phyloP scores from a whole-genome alignment of 1,284 basidiomycete genomes.

The Salmacisia buchloeana region DNA sequence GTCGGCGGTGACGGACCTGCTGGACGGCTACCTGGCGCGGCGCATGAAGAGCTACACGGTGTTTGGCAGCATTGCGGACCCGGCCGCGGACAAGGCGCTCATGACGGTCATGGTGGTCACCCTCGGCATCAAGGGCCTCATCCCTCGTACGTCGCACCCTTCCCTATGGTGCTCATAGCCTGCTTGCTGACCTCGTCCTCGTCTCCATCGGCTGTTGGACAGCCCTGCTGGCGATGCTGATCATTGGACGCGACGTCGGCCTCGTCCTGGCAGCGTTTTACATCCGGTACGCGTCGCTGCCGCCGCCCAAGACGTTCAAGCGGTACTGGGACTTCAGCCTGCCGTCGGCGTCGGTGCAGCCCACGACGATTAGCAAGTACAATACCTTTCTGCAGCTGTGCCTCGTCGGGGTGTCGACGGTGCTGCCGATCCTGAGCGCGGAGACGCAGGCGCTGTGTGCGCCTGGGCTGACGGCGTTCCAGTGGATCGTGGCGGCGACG shows the following conservation, averaged over 20 bases:
- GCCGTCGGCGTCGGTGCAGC: constrained; percentile 85
- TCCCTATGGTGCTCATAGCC: neutral
- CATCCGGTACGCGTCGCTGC: constrained; percentile 83
- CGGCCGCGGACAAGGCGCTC: constrained; percentile 90
- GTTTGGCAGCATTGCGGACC: constrained; percentile 88
- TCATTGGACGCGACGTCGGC: constrained; percentile 81
- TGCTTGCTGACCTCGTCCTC: neutral
- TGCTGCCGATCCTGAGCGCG: constrained; percentile 69
- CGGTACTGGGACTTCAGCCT: constrained; percentile 94
- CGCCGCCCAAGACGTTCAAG: constrained; percentile 78
- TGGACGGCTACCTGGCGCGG: constrained; percentile 84
- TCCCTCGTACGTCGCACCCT: constrained; percentile 63
- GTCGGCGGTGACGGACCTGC: constrained; percentile 83
- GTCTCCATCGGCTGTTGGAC: too few relatives aligned
- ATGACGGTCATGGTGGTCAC: constrained; percentile 91
- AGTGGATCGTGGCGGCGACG: constrained; percentile 77
- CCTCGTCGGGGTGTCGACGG: constrained; percentile 80
- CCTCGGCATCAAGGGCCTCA: constrained; percentile 70
- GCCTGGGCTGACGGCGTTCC: constrained; percentile 52
- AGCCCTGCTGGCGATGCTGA: constrained; percentile 79
- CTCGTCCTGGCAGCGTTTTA: constrained; percentile 87
- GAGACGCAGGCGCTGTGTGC: constrained; percentile 14
- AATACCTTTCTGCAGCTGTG: constrained; percentile 89
- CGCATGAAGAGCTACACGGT: constrained; percentile 67
- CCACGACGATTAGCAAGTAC: constrained; percentile 61